Conservation (phyloP, 176 grass and related monocot genomes). For the Puya raimondii region DNA sequence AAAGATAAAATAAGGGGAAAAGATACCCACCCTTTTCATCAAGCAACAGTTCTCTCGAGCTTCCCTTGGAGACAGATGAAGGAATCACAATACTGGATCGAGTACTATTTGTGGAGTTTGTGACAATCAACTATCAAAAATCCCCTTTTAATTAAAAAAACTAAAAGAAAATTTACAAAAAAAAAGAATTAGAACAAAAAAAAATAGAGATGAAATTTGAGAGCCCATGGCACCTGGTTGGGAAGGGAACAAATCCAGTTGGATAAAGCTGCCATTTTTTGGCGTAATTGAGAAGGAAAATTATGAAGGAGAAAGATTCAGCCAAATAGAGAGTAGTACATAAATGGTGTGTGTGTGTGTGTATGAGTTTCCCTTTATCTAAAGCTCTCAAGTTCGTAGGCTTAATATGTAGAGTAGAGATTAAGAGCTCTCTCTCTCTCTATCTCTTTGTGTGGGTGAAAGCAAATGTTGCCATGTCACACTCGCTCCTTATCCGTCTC, state of each 20-base stretch:
- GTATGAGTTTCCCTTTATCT: no score
- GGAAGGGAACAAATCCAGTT: constrained; percentile 41
- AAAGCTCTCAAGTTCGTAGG: no score
- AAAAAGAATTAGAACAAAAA: constrained; percentile 8
- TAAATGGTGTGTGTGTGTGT: background rate
- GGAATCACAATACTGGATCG: constrained; percentile 18
- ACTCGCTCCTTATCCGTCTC: no score
- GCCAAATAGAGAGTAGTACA: background rate
- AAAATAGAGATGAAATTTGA: background rate
- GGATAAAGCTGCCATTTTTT: constrained; percentile 60
- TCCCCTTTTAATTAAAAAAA: constrained; percentile 15
- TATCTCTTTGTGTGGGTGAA: no score
- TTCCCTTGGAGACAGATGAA: constrained; percentile 26
- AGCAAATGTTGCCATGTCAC: no score
- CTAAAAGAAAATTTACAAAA: background rate
- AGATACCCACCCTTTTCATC: constrained; percentile 54
- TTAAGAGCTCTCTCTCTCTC: no score
- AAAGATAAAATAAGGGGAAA: background rate
- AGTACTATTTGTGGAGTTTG: constrained; percentile 18
- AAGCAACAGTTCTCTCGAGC: constrained; percentile 18
- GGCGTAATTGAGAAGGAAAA: constrained; percentile 10
- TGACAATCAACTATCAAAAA: constrained; percentile 35
- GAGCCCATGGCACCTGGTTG: constrained; percentile 36
- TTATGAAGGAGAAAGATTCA: constrained; percentile 8
- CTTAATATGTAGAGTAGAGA: no score